Base-by-base conservation (phyloP, 352 stramenopile genomes). In the Globisporangium yorkense region DNA sequence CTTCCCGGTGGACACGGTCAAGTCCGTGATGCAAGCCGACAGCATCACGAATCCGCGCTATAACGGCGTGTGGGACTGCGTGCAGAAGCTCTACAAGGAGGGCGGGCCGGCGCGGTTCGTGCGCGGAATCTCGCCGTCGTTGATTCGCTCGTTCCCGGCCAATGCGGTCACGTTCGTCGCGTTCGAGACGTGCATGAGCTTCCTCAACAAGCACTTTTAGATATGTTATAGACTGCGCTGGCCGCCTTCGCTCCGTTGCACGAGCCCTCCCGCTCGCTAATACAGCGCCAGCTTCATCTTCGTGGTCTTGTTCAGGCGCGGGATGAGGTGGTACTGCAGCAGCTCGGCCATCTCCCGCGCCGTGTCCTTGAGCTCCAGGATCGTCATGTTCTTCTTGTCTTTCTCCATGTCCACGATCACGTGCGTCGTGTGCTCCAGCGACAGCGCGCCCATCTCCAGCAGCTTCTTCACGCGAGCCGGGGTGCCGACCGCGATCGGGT, bases 161-260 rank as follows among this genome's bases (percentile, higher is more conserved):
- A 92, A 94, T 54, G 84, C 81, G n/a, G 80, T 92, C 62, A 91
- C 83, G 51, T 94, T 92, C 62, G 80, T 94, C 13, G 83, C 81
- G 16, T 94, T 92, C 51, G 84, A 94, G 64, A 92, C 79, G 50
- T 84, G 72, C 58, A 66, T 92, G 68, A 89, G 80, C 57, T 84
- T 80, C 53, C 62, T 92, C 37, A 81, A 92, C 59, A 61, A 87
- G 64, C 62, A 78, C 53, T 92, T 88, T 73, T 92, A 70, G 64
- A 59, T 48, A 40, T n/a, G 33, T 59, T n/a, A 57, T 67, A 61
- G 59, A 62, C 60, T 51, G 21, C 51, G 24, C 27, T 52, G 13
- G 47, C 3, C 9, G 18, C n/a, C 20, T 31, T 8, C 8, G 44
- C 44, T 15, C 20, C 44, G 5, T 5, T 40, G 9, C 37, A 12